Conservation (phyloP, 345 rosid genomes). For the Bruguiera gymnorhiza region DNA sequence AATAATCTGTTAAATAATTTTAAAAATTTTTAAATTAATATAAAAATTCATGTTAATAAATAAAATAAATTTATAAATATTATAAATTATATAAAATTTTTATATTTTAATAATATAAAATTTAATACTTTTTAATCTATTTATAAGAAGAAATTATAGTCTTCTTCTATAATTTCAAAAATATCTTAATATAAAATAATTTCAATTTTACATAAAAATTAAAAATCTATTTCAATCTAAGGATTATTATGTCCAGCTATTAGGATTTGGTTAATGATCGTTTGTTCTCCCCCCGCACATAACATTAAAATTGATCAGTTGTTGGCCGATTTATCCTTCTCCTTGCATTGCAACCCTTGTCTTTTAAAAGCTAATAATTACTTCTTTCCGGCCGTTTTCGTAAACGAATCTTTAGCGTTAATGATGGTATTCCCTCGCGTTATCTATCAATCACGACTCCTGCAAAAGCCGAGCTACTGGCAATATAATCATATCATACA, state of each 20-base stretch:
- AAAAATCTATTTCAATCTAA: background rate
- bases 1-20: too few species aligned
- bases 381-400: slow-evolving; percentile 35
- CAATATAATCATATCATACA: slow-evolving; percentile 18
- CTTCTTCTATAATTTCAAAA: too few species aligned
- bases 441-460: slow-evolving; percentile 22
- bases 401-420: slow-evolving; percentile 1
- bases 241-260: slow-evolving; percentile 2
- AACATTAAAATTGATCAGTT: slow-evolving; percentile 38
- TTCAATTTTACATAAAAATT: too few species aligned
- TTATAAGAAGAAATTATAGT: too few species aligned
- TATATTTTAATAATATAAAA: too few species aligned
- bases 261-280: slow-evolving; percentile 12
- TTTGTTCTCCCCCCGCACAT: slow-evolving; percentile 18
- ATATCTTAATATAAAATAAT: too few species aligned
- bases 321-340: slow-evolving; percentile 11
- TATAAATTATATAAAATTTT: too few species aligned
- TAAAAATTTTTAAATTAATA: too few species aligned
- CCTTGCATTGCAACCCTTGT: slow-evolving; percentile 20
- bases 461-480: slow-evolving; percentile 20
- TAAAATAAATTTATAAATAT: too few species aligned
- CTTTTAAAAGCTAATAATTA: slow-evolving; percentile 43
- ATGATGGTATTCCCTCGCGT: slow-evolving; percentile 16
- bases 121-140: too few species aligned
- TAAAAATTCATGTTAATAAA: too few species aligned